phyloP scores from a whole-genome alignment of 305 asterid species.

The Fraxinus floribunda region DNA sequence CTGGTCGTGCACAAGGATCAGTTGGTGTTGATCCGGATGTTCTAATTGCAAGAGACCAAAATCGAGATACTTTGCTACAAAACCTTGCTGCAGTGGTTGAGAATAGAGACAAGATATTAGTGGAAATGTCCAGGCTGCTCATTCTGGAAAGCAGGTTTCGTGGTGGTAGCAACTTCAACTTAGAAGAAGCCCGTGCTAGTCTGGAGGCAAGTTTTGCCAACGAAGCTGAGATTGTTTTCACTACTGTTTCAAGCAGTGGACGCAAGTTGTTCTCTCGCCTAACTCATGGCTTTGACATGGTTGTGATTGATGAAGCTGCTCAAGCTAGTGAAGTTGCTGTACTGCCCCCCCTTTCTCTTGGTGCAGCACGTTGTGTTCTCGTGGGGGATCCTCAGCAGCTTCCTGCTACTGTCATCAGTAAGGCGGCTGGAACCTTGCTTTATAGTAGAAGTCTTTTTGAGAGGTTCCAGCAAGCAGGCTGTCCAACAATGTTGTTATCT shows the following conservation, averaged over 20 bases:
- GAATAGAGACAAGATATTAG: conserved; percentile 81
- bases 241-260: conserved; percentile 98
- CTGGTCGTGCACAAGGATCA: conserved; percentile 92
- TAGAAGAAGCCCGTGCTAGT: conserved; percentile 96
- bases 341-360: conserved; percentile 96
- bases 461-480: conserved; percentile 99
- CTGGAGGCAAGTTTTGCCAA: conserved; percentile 99
- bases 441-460: conserved; percentile 98
- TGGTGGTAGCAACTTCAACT: conserved; percentile 63
- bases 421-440: conserved; percentile 97
- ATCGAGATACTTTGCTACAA: conserved; percentile 76
- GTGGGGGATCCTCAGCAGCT: conserved; percentile 99
- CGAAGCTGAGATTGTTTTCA: conserved; percentile 96
- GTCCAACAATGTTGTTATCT: conserved; percentile 95
- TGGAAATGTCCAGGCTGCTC: conserved; percentile 89
- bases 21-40: conserved; percentile 98
- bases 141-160: conserved; percentile 89
- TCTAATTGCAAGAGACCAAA: conserved; percentile 91
- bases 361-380: conserved; percentile 98
- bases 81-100: conserved; percentile 95
- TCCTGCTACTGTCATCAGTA: conserved; percentile 98
- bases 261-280: conserved; percentile 94
- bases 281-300: conserved; percentile 99
- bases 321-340: conserved; percentile 98
- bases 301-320: conserved; percentile 99